A percentile compares a stretch with the other conserved stretches of the same genome.
phyloP scores from a whole-genome alignment of 768 basidiomycete genomes.

The Boletus rubescentipes region DNA sequence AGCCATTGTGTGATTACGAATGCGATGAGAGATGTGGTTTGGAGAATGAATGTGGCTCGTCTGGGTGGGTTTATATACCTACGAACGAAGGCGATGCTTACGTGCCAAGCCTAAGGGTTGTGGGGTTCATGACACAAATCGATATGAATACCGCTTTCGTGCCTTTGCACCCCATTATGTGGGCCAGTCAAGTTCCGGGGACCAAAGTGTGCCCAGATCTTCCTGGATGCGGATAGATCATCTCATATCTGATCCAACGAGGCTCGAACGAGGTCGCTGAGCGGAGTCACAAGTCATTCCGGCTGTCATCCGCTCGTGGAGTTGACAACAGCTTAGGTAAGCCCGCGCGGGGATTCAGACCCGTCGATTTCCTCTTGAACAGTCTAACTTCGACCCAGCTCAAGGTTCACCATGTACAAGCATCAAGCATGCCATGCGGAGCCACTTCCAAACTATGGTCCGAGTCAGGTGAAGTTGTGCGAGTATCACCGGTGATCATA shows the following conservation, averaged over 20 bases:
- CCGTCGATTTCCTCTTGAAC: too few relatives aligned
- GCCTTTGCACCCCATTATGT: neutral
- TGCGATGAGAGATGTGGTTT: constrained; percentile 8
- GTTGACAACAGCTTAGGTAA: too few relatives aligned
- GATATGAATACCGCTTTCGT: constrained; percentile 2
- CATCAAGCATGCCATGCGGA: too few relatives aligned
- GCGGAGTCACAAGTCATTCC: too few relatives aligned
- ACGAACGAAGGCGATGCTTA: constrained; percentile 2
- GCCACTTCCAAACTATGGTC: too few relatives aligned
- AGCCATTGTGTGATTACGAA: constrained; percentile 34
- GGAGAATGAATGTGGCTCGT: neutral
- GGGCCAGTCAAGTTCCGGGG: neutral
- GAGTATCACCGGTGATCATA: too few relatives aligned
- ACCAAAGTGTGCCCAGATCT: constrained; percentile 1
- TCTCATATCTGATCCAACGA: constrained; percentile 27
- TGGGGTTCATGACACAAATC: constrained; percentile 5
- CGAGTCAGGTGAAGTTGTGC: too few relatives aligned
- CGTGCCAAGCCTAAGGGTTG: neutral
- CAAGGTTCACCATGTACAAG: too few relatives aligned
- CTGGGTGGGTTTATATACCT: constrained; percentile 21
- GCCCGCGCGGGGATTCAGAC: too few relatives aligned
- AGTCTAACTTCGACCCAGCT: too few relatives aligned
- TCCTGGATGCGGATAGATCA: constrained; percentile 12
- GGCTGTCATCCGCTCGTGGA: too few relatives aligned
- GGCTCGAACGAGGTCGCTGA: neutral